phyloP scores from a whole-genome alignment of 805 yeast species.

The Cyberlindnera veronae region DNA sequence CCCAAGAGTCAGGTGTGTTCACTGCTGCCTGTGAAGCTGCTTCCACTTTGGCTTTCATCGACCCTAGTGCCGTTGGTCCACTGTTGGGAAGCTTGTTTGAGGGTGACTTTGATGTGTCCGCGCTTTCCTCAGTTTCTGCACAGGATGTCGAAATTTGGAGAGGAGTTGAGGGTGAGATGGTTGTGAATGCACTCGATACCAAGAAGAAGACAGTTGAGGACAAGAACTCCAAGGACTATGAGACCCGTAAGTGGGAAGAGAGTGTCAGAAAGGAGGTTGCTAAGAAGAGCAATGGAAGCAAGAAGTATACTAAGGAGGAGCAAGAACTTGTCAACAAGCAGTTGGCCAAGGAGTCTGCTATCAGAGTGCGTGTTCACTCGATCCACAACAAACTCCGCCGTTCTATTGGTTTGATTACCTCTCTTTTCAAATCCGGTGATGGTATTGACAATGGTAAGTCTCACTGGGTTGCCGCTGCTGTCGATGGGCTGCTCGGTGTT shows the following conservation, averaged over 20 bases:
- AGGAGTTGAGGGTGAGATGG: slow-evolving; percentile 66
- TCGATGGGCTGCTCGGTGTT: slow-evolving; percentile 44
- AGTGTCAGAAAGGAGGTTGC: slow-evolving; percentile 72
- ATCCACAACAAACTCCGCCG: slow-evolving; percentile 40
- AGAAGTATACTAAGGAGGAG: slow-evolving; percentile 76
- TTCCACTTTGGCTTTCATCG: slow-evolving; percentile 51
- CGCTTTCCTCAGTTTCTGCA: slow-evolving; percentile 35
- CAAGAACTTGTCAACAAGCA: slow-evolving; percentile 59
- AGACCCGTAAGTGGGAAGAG: slow-evolving; percentile 87
- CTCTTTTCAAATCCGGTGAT: slow-evolving; percentile 48
- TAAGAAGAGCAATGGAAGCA: slow-evolving; percentile 43
- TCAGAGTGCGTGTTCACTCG: slow-evolving; percentile 45
- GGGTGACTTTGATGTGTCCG: slow-evolving; percentile 34
- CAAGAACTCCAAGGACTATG: slow-evolving; percentile 81
- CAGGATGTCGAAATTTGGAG: slow-evolving; percentile 61
- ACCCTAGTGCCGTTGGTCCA: slow-evolving; percentile 56
- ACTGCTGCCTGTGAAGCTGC: slow-evolving; percentile 49
- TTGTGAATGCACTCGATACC: slow-evolving; percentile 54
- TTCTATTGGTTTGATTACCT: slow-evolving; percentile 49
- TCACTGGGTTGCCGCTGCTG: slow-evolving; percentile 72
- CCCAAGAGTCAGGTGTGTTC: slow-evolving; percentile 38
- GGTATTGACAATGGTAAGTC: slow-evolving; percentile 60
- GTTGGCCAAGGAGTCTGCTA: slow-evolving; percentile 53
- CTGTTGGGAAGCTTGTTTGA: slow-evolving; percentile 41
- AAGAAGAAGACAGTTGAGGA: slow-evolving; percentile 46